These are phyloP conservation scores for Phytopythium delawarense DNA, from an alignment of 352 stramenopile species.

Conservation along the genomic window DNA sequence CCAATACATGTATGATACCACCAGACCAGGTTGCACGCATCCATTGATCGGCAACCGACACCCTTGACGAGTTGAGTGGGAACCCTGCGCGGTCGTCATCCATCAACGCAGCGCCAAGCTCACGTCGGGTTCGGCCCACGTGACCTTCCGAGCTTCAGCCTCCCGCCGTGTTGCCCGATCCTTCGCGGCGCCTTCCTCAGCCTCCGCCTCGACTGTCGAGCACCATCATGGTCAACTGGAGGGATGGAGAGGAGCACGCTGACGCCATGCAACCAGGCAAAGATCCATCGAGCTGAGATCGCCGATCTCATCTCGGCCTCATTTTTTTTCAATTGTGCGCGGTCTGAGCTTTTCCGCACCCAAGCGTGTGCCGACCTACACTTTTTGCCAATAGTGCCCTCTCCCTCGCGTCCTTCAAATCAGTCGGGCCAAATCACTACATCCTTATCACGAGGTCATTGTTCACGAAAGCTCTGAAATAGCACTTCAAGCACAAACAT, in stretches of 20 bases:
- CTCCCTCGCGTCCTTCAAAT: neutral
- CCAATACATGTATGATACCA: no score
- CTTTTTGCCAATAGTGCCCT: neutral
- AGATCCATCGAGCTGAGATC: neutral
- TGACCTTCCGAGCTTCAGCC: neutral
- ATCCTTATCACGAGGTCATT: neutral
- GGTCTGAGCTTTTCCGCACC: neutral
- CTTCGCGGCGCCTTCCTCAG: slow-evolving; percentile 1
- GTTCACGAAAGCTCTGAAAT: neutral
- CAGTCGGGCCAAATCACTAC: neutral
- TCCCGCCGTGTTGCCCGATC: slow-evolving; percentile 1
- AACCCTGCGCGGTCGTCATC: no score
- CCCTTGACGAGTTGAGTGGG: no score
- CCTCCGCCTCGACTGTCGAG: neutral
- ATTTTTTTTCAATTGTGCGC: neutral
- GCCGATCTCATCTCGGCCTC: neutral
- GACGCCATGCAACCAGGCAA: neutral
- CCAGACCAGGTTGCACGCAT: no score
- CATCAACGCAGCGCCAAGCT: no score
- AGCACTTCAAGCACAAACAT: neutral
- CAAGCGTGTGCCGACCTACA: neutral
- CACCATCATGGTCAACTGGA: neutral
- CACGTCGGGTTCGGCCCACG: neutral
- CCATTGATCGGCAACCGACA: no score
- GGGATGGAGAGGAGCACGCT: no score